Conservation (phyloP, 306 rosid species). For the Mucuna pruriens region DNA sequence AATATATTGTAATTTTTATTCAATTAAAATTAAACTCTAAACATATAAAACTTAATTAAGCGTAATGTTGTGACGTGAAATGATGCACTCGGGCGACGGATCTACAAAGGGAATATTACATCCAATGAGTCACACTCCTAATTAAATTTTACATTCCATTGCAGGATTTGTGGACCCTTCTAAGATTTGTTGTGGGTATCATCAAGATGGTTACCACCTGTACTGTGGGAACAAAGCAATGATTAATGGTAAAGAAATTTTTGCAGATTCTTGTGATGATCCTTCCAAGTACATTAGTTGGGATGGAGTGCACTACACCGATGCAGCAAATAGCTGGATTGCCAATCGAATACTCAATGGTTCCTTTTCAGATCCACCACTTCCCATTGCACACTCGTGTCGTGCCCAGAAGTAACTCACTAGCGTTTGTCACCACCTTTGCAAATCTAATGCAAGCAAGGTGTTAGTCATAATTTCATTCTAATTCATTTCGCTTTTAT, state of each 20-base stretch:
- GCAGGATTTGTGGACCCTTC: constrained; percentile 69
- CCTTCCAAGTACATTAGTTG: constrained; percentile 77
- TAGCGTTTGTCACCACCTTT: background rate
- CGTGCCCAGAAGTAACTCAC: background rate
- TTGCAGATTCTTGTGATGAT: constrained; percentile 67
- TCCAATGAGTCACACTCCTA: background rate
- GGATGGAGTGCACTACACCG: constrained; percentile 93
- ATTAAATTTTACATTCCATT: background rate
- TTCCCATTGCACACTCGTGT: constrained; percentile 60
- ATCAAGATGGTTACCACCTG: constrained; percentile 50
- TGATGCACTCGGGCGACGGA: background rate
- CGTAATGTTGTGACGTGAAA: background rate
- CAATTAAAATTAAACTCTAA: background rate
- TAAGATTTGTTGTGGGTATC: constrained; percentile 81
- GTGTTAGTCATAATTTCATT: background rate
- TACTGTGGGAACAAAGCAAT: constrained; percentile 62
- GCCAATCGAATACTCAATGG: constrained; percentile 58
- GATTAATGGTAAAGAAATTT: constrained; percentile 59
- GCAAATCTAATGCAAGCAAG: background rate
- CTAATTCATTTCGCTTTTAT: background rate
- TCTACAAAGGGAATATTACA: background rate
- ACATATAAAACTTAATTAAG: background rate
- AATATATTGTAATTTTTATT: too few relatives aligned
- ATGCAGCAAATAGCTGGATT: constrained; percentile 80
- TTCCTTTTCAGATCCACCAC: constrained; percentile 66